These are phyloP conservation scores for Amphibolis antarctica DNA, from an alignment of 106 monocot genomes.

Conservation along the genomic window DNA sequence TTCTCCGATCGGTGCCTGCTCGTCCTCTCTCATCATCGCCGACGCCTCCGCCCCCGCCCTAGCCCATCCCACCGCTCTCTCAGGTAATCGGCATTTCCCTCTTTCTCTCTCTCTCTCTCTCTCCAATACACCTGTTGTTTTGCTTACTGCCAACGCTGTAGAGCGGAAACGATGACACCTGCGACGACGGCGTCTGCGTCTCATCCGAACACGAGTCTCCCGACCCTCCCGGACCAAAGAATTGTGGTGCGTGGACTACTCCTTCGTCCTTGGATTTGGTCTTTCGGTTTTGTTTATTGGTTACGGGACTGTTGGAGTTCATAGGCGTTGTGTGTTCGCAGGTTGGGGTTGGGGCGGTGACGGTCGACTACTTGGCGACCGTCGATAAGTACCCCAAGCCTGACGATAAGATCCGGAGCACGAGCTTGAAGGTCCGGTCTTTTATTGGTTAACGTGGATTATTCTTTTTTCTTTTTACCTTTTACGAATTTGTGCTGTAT, in stretches of 20 bases:
- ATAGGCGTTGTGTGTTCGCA: constrained; percentile 9
- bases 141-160: neutral
- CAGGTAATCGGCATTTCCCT: neutral
- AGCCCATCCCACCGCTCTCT: neutral
- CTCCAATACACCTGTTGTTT: too few relatives aligned
- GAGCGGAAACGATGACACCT: constrained; percentile 33
- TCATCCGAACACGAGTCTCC: neutral
- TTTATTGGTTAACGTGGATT: neutral
- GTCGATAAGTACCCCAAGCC: constrained; percentile 71
- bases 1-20: neutral
- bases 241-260: constrained; percentile 28
- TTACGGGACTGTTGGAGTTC: neutral
- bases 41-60: neutral
- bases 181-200: constrained; percentile 6
- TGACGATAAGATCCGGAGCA: constrained; percentile 91
- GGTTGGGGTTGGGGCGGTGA: constrained; percentile 71
- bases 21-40: neutral
- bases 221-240: constrained; percentile 34
- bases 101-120: neutral
- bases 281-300: neutral
- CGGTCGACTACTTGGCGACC: constrained; percentile 66
- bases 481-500: neutral
- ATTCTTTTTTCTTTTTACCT: neutral
- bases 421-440: constrained; percentile 49
- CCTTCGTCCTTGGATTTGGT: neutral